Evolutionary conservation across 768 basidiomycete genomes (phyloP).

Genomic region (Collybia sordida): DNA sequence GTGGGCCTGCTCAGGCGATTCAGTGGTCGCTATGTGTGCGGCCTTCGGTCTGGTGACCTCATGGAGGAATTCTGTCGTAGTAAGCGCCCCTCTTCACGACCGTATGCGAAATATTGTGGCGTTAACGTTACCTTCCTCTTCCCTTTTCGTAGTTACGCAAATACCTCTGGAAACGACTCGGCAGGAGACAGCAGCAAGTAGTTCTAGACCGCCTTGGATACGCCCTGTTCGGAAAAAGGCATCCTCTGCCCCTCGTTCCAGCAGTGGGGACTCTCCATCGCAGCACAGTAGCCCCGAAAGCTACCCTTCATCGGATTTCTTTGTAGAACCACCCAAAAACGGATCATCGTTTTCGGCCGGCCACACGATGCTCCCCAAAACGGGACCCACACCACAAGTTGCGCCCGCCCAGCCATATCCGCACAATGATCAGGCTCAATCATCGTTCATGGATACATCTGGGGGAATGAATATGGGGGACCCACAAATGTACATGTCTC

Average conservation of each 20-base stretch:
- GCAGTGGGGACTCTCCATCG: slow-evolving; percentile 43
- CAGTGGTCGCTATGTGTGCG: slow-evolving; percentile 90
- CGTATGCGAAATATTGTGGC: not conserved
- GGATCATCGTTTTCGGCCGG: slow-evolving; percentile 19
- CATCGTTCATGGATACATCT: slow-evolving; percentile 37
- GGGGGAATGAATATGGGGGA: slow-evolving; percentile 39
- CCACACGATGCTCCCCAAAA: slow-evolving; percentile 11
- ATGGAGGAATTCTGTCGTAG: slow-evolving; percentile 95
- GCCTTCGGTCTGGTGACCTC: slow-evolving; percentile 85
- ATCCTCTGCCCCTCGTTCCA: slow-evolving; percentile 44
- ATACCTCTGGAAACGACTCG: slow-evolving; percentile 78
- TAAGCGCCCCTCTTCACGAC: slow-evolving; percentile 29
- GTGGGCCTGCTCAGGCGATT: slow-evolving; percentile 86
- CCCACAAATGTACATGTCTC: slow-evolving; percentile 53
- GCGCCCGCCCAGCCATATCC: slow-evolving; percentile 9
- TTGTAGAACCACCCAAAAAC: slow-evolving; percentile 46
- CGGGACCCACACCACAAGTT: slow-evolving; percentile 6
- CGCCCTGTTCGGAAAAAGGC: slow-evolving; percentile 84
- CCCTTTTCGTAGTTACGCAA: slow-evolving; percentile 59
- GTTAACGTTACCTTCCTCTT: slow-evolving; percentile 5
- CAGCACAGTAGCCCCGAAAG: slow-evolving; percentile 62
- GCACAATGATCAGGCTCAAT: slow-evolving; percentile 15
- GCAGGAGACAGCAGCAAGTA: slow-evolving; percentile 45
- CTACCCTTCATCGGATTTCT: slow-evolving; percentile 66
- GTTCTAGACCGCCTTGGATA: slow-evolving; percentile 79